These are phyloP conservation scores for Calonectria leucothoes DNA, from an alignment of 2,329 filamentous ascomycete genomes.

Conservation along the genomic window DNA sequence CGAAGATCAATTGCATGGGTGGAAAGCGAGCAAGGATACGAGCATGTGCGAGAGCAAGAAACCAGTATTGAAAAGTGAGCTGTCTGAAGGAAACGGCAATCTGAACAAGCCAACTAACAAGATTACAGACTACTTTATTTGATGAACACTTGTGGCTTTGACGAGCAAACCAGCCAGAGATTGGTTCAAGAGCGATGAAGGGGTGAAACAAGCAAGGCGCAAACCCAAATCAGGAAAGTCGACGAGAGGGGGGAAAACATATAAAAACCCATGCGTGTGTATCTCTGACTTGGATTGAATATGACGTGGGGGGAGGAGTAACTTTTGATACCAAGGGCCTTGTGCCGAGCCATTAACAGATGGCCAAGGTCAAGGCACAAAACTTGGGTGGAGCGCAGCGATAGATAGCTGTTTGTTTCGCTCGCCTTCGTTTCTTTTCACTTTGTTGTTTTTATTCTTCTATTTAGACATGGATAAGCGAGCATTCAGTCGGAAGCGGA, in stretches of 20 bases:
- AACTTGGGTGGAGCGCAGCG: constrained; percentile 22
- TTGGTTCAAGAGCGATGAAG: constrained; percentile 57
- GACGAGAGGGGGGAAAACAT: not conserved
- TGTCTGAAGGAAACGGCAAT: not conserved
- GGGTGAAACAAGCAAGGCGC: constrained; percentile 39
- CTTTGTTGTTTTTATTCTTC: constrained; percentile 32
- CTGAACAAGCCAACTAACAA: constrained; percentile 34
- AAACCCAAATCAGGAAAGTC: constrained; percentile 30
- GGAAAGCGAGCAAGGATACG: constrained; percentile 79
- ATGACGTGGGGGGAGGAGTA: not conserved
- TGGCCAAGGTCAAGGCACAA: not conserved
- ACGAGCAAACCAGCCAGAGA: constrained; percentile 60
- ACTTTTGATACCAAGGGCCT: not conserved
- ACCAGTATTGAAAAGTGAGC: constrained; percentile 83
- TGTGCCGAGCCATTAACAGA: not conserved
- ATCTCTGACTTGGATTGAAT: constrained; percentile 14
- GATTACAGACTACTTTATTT: constrained; percentile 62
- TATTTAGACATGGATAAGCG: constrained; percentile 38
- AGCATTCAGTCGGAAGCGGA: constrained; percentile 24
- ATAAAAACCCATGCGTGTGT: not conserved
- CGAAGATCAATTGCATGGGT: constrained; percentile 76
- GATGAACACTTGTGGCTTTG: constrained; percentile 64
- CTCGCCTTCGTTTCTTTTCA: constrained; percentile 1
- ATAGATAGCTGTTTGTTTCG: constrained; percentile 26
- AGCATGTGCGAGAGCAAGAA: constrained; percentile 76